Evolutionary conservation across 805 yeast genomes (phyloP), one percentile per base, ranked within the genome.

Genomic region (Wickerhamomyces subpelliculosus): DNA sequence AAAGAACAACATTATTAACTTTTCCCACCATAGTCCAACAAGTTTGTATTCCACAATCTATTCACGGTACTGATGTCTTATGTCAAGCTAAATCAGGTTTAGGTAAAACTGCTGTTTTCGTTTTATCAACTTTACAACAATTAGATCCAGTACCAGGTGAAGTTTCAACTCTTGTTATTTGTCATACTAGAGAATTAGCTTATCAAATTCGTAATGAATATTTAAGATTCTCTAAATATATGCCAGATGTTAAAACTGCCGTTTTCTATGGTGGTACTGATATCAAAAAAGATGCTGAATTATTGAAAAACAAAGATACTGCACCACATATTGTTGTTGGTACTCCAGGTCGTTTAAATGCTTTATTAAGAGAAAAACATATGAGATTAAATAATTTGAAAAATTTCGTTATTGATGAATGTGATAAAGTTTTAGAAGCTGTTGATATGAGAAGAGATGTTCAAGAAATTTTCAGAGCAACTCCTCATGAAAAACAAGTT

Each of bases 81-180:
- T 93, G 98, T 72, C 98, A 90, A 74, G 98, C 98, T 65, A 90
- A 93, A 72, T 93, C 98, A 34, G 98, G 98, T 84, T 75, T 93
- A 52, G 98, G 98, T 80, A 90, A 90, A 66, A 90, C 98, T 43
- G 98, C 98, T 33, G 97, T 90, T 40, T 90, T 90, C 55, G 97
- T 90, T 43, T 74, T 90, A 56, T 85, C 96, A 20, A 90, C 98
- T 45, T 75, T 90, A 60, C 97, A 90, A 68, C 97, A 90, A 70
- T 74, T 90, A 58, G 97, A 93, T 58, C 97, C 98, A 33, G 87
- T 90, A 51, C 87, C 95, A 44, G 98, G 97, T 58, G 97, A 90
- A 67, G 84, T 93, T 47, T 78, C 96, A 38, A 90, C 95, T 39
- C 72, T 93, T 57, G 97, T 90, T 34, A 79, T 90, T 52, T 93